Evolutionary conservation across 306 rosid genomes (phyloP).

Genomic region (Casuarina equisetifolia): DNA sequence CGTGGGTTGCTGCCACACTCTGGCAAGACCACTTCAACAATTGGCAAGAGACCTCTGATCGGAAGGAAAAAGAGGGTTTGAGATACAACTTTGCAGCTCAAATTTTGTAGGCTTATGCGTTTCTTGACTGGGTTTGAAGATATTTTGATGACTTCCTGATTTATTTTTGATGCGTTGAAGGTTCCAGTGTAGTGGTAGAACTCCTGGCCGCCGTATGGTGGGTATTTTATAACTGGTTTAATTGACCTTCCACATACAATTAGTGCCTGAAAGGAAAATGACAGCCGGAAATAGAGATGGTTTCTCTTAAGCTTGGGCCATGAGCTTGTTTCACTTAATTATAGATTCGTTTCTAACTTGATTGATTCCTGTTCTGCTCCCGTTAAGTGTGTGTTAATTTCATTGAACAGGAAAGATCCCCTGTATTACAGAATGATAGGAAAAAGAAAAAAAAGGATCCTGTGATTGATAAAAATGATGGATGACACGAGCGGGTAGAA

Average conservation of each 20-base stretch:
- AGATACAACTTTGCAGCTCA: constrained; percentile 1
- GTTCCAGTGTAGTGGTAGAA: not conserved
- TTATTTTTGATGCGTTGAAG: not conserved
- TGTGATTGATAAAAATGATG: not conserved
- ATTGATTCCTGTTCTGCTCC: not conserved
- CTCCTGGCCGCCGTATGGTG: not conserved
- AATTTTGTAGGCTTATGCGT: not conserved
- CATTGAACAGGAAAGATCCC: not conserved
- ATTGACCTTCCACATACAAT: not conserved
- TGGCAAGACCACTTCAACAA: constrained; percentile 26
- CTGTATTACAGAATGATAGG: not conserved
- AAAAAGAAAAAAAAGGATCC: not conserved
- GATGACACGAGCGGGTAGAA: not conserved
- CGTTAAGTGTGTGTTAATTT: not conserved
- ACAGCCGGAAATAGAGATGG: not conserved
- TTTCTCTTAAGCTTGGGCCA: not conserved
- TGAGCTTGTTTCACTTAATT: not conserved
- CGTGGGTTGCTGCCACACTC: constrained; percentile 59
- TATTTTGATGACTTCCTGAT: not conserved
- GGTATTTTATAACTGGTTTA: not conserved
- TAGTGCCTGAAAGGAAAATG: not conserved
- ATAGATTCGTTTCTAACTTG: not conserved
- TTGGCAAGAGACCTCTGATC: constrained; percentile 35
- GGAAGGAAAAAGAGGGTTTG: constrained; percentile 61
- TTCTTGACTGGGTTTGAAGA: not conserved